Base-by-base conservation (phyloP, 495 filamentous ascomycete species). In the Annulohypoxylon stygium region DNA sequence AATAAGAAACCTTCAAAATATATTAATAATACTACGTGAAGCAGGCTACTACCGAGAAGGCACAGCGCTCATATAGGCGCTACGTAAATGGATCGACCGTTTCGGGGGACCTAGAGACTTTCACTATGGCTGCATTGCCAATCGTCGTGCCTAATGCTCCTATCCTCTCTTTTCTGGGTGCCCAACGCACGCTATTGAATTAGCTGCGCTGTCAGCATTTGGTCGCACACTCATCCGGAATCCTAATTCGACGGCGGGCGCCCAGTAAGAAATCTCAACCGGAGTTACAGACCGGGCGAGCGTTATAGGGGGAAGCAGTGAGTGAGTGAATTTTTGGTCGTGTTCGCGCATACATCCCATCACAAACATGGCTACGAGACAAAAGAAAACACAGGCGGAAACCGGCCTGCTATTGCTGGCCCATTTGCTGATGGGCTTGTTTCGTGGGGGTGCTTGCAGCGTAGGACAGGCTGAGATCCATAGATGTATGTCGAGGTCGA, bases 141-240 rank as follows among this genome's bases (percentile, higher is more conserved):
- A 61, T 67, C 58, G 41, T 20, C 14, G 33, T 61, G 65, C 70
- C 70, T 33, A 69, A 73, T 69, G 20, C 54, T 26, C 48, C 36
- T 62, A 48, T 14, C 30, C 23, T 48, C 47, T 20, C 12, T 8
- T 43, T n/a, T 43, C 54, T 74, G n/a, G 71, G 47, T 71, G 71
- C 71, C 71, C 62, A 70, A 74, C 67, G 48, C 61, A 63, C 65
- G 39, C 61, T 74, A 62, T 71, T 54, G 65, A 69, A 47, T 67
- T 47, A 43, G 55, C 37, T 61, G 41, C 58, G 62, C 71, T 60
- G 66, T 67, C 61, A 64, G 67, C 67, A 54, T 16, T 41, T 39
- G 61, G 61, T 63, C 37, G 59, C 71, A 63, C 66, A 48, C 26
- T 53, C 41, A 53, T 65, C 25, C n/a, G 34, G 55, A 25, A 9